Evolutionary conservation across 2,329 filamentous ascomycete species (phyloP), one percentile per base, ranked within the genome.

Genomic region (Sphaceloma murrayae): DNA sequence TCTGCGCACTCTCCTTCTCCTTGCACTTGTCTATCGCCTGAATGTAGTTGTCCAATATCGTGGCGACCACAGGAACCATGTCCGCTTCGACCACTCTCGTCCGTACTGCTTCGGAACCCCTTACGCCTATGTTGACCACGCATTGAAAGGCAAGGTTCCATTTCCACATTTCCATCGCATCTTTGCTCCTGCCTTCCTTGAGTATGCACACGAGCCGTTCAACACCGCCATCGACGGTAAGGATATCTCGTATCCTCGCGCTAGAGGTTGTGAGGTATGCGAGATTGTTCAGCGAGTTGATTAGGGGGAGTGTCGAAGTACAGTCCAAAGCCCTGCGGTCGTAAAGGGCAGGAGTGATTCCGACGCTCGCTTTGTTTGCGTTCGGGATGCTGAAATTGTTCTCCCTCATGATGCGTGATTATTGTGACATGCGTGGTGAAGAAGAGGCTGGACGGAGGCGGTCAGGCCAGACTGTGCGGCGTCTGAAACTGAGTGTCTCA

Each of bases 111-210:
- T 98, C 91, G 9, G 91, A 95, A 48, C 91, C 91, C 54, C 91
- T 78, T 48, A 98, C 89, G 46, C 91, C 91, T 59, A 98, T 96
- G 64, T 98, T 98, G 61, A 98, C 91, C 52, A 96, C 88, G 63
- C 91, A 98, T 66, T 96, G 91, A 64, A 98, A 98, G 43, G 91
- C 91, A 51, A 98, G 74, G 60, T 95, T 98, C 91, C 91, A 98
- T 67, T 96, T 96, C 91, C 91, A 98, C 85, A 94, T 94, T 63
- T 95, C 89, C 89, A 96, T 95, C 80, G 95, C 82, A 62, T 98
- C 89, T 66, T 88, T 93, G 67, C 85, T 95, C 60, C 91, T 77
- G 51, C 91, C 91, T 66, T 94, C 86, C 67, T 98, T 98, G 63
- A 98, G 77, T 59, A 98, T 95, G 74, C 87, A 95, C 61, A 98